Conservation (phyloP, 2,329 filamentous ascomycete genomes). For the Botryotinia convoluta region DNA sequence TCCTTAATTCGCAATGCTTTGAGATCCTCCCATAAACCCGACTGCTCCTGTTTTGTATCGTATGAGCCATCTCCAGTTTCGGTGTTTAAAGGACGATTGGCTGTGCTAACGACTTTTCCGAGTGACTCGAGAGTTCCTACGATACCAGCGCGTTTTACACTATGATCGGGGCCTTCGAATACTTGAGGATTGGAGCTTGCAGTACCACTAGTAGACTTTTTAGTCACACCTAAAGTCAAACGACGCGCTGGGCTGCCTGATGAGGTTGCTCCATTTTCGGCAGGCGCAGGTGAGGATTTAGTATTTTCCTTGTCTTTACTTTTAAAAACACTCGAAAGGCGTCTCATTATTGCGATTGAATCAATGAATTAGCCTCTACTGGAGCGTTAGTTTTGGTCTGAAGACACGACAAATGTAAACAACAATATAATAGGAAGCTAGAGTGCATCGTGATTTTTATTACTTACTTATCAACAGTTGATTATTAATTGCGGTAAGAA, state of each 20-base stretch:
- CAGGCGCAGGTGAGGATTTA: not conserved
- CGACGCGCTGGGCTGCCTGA: constrained; percentile 6
- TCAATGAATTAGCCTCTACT: not conserved
- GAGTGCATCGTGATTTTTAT: not conserved
- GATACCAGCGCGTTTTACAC: constrained; percentile 23
- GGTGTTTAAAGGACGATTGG: constrained; percentile 60
- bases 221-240: constrained; percentile 1
- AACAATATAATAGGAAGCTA: not conserved
- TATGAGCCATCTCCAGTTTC: constrained; percentile 64
- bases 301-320: constrained; percentile 21
- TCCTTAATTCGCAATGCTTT: constrained; percentile 53
- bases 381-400: not conserved
- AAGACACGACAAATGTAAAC: not conserved
- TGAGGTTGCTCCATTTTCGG: constrained; percentile 9
- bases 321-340: constrained; percentile 21
- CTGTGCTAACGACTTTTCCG: constrained; percentile 45
- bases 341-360: constrained; percentile 18
- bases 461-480: not conserved
- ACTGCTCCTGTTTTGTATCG: constrained; percentile 46
- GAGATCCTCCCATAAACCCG: constrained; percentile 55
- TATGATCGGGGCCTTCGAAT: constrained; percentile 24
- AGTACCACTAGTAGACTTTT: constrained; percentile 6
- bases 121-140: constrained; percentile 22
- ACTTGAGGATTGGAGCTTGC: constrained; percentile 12
- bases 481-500: not conserved